phyloP scores from a whole-genome alignment of 148 eudicot genomes.

The Agrostemma githago region DNA sequence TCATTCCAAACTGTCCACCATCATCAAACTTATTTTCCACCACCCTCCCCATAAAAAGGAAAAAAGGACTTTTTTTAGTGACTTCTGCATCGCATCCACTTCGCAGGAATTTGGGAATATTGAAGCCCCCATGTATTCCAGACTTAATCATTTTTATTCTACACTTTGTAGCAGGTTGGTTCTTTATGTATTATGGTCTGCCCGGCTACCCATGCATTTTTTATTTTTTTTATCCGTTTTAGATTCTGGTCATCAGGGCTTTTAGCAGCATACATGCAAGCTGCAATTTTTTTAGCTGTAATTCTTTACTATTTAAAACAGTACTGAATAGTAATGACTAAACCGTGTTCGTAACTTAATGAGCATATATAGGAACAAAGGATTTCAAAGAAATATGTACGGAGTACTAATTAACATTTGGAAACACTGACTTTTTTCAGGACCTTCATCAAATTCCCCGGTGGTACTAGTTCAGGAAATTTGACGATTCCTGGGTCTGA shows the following conservation, averaged over 20 bases:
- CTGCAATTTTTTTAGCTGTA: neutral
- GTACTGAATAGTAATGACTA: neutral
- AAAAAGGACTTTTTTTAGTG: neutral
- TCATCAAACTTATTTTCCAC: neutral
- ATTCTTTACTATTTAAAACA: neutral
- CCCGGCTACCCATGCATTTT: neutral
- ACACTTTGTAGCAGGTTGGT: constrained; percentile 71
- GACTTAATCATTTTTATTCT: constrained; percentile 64
- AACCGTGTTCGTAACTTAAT: neutral
- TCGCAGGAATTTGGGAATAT: constrained; percentile 91
- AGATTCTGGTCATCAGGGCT: neutral
- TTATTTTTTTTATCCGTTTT: neutral
- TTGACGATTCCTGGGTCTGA: too few species aligned
- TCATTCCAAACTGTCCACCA: neutral
- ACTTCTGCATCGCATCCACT: neutral
- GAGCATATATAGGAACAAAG: neutral
- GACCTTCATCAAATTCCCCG: too few species aligned
- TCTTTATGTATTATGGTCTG: neutral
- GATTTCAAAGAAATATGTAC: neutral
- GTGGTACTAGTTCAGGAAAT: too few species aligned
- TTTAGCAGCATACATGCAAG: neutral
- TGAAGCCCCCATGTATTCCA: constrained; percentile 75
- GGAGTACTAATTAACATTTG: neutral
- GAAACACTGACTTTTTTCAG: too few species aligned
- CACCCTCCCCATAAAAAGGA: neutral